Evolutionary conservation across 805 yeast species (phyloP), one percentile per base, ranked within the genome.

Genomic region (Starmerella scarabaei): DNA sequence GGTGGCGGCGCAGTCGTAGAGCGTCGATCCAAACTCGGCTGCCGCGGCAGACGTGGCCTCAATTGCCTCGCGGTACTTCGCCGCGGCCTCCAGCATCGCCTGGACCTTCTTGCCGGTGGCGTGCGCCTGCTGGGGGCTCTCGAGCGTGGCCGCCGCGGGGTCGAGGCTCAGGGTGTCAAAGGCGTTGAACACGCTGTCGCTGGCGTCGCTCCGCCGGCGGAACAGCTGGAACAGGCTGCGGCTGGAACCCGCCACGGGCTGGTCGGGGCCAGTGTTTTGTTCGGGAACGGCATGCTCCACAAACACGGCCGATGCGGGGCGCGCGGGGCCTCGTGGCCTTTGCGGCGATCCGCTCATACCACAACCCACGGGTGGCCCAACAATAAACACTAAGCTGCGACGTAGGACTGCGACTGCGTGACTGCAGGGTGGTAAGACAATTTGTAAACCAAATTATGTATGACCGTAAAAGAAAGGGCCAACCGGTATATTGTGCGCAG

Each of bases 21-120:
- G 61, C 1, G 86, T 75, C 3, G 64, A 59, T 1, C 91, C 93
- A 53, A 84, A 72, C 37, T 73, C 76, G 19, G 77, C 75, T 6
- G 91, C 78, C 0, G 83, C 77, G 14, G 59, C 58, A 2, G 84
- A 62, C 47, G 74, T 63, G 34, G 54, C 50, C 30, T 58, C 38
- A 50, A 79, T 54, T 23, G 80, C 67, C 24, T 60, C 50, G 35
- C 71, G 52, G 57, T 76, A 68, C 39, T 60, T 53, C 19, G 56
- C 59, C 9, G 78, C 71, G 36, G 74, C 68, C 3, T 50, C 53
- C 15, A 73, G 48, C 28, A 77, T 61, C 7, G 65, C 64, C n/a
- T 61, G 56, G 50, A 73, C 37, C 16, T 35, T 38, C 16, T 12
- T 12, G 7, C 35, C 40, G 33, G 38, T 27, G 4, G 28, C 48